These are phyloP conservation scores for Penicillium paradoxum DNA, from an alignment of 495 filamentous ascomycete genomes.

Conservation along the genomic window DNA sequence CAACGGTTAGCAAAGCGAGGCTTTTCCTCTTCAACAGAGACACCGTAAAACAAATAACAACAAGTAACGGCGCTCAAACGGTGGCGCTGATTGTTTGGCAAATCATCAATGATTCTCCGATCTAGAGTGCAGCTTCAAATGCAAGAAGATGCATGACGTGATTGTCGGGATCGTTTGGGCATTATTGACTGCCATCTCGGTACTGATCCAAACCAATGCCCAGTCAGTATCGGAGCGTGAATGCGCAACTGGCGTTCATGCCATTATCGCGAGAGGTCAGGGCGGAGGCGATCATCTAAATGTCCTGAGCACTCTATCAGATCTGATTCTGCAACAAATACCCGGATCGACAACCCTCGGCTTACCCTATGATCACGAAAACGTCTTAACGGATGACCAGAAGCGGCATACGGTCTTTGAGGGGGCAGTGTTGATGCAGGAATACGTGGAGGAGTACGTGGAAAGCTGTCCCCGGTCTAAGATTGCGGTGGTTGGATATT, in stretches of 20 bases:
- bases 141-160: slow-evolving; percentile 7
- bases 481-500: slow-evolving; percentile 24
- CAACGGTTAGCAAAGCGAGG: not conserved
- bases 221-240: slow-evolving; percentile 10
- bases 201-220: slow-evolving; percentile 2
- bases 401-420: slow-evolving; percentile 16
- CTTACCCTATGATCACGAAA: slow-evolving; percentile 21
- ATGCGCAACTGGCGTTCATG: slow-evolving; percentile 27
- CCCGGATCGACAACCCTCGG: slow-evolving; percentile 22
- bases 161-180: slow-evolving; percentile 10
- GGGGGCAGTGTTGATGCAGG: slow-evolving; percentile 21
- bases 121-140: not conserved
- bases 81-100: not conserved
- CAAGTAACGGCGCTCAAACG: not conserved
- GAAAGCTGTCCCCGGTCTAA: slow-evolving; percentile 20
- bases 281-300: slow-evolving; percentile 26
- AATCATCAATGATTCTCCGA: not conserved
- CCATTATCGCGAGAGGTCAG: slow-evolving; percentile 25
- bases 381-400: slow-evolving; percentile 1
- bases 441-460: slow-evolving; percentile 21
- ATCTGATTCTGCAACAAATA: slow-evolving; percentile 22
- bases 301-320: slow-evolving; percentile 23
- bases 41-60: not conserved
- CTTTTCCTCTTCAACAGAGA: not conserved
- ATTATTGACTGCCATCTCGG: not conserved